Evolutionary conservation across 495 filamentous ascomycete genomes (phyloP), one percentile per base, ranked within the genome.

Genomic region (Neurospora sp.): DNA sequence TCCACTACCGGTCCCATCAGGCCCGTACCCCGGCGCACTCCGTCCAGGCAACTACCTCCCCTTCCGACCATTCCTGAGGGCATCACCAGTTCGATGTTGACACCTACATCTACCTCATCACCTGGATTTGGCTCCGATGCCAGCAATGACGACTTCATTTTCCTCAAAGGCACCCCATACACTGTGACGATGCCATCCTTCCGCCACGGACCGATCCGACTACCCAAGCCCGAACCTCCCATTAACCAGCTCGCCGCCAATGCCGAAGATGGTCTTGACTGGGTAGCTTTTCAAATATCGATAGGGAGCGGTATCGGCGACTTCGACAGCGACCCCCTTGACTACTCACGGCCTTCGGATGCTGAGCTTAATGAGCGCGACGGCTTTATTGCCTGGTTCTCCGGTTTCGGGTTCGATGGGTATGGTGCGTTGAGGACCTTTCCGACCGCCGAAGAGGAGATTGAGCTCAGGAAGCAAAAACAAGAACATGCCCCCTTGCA

Each of bases 211-310:
- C 81, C 82, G 8, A 86, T 89, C 71, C 81, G 85, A 12, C 70
- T 89, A 9, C 74, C 79, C 23, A 85, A 82, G 40, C 75, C 77
- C 12, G 85, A 85, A 69, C 74, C 81, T 8, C 71, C 76, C 8
- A 78, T 81, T 4, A 76, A 76, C 40, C 81, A 81, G 54, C 75
- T 83, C 70, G 80, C 78, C 62, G 74, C 83, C 31, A 79, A 78
- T n/a, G 78, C 79, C 7, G 84, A 85, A 70, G 83, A 85, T 37
- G 82, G 79, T 37, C 78, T 89, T 9, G 86, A 89, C 78, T 88
- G 85, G 86, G 87, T 85, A 23, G 86, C 86, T 12, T 88, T 87
- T 75, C 86, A 89, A 76, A 87, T 88, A 80, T 86, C 87, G 10
- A 87, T 88, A 66, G 78, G 83, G 0, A 85, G 86, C 35, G 85